Conservation (phyloP, 352 stramenopile genomes). For the Phytophthora ramorum region DNA sequence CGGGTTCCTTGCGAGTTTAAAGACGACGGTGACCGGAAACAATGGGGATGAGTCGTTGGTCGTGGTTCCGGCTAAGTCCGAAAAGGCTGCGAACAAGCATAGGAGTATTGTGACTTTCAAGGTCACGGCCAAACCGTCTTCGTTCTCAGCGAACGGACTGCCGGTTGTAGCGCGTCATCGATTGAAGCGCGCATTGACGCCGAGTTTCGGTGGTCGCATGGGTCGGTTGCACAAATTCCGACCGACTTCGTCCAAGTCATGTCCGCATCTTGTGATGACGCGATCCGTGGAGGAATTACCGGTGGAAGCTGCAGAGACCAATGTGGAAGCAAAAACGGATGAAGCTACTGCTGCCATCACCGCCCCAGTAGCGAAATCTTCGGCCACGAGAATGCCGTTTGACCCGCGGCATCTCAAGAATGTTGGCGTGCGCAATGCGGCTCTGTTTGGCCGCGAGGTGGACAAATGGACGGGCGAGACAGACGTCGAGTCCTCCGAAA, state of each 20-base stretch:
- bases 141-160: constrained; percentile 4
- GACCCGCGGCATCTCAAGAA: constrained; percentile 63
- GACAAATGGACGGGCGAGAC: constrained; percentile 71
- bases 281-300: constrained; percentile 30
- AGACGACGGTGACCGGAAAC: constrained; percentile 39
- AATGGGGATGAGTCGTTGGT: constrained; percentile 20
- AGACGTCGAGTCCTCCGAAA: constrained; percentile 53
- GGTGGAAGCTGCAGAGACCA: constrained; percentile 10
- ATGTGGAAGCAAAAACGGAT: neutral
- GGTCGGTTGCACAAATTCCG: constrained; percentile 46
- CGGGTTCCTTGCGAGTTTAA: constrained; percentile 67
- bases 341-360: neutral
- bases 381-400: constrained; percentile 45
- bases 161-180: constrained; percentile 6
- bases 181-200: constrained; percentile 36
- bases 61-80: constrained; percentile 17
- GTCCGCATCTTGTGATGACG: constrained; percentile 39
- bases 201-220: constrained; percentile 44
- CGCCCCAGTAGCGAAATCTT: constrained; percentile 3
- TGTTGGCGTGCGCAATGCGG: constrained; percentile 66
- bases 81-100: constrained; percentile 20
- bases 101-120: constrained; percentile 51
- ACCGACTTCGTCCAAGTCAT: constrained; percentile 27
- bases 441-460: constrained; percentile 70
- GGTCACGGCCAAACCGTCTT: constrained; percentile 16